phyloP scores from a whole-genome alignment of 2,329 filamentous ascomycete species.

The Colletotrichum lini region DNA sequence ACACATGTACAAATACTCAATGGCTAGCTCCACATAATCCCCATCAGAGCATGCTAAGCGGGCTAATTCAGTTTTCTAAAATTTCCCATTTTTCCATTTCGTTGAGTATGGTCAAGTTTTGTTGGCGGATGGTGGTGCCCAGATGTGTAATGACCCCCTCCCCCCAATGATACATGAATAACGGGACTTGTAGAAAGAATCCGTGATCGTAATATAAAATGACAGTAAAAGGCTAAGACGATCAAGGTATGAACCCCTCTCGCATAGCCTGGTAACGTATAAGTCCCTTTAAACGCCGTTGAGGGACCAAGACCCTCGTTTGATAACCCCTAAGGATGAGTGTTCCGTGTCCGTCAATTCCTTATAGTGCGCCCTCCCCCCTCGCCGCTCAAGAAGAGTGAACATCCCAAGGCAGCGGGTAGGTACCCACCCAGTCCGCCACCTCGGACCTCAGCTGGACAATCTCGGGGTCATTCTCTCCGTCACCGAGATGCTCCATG shows the following conservation, averaged over 20 bases:
- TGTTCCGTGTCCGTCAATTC: constrained; percentile 10
- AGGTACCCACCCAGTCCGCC: constrained; percentile 83
- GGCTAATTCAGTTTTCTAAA: neutral
- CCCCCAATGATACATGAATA: neutral
- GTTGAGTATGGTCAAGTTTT: constrained; percentile 18
- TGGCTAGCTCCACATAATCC: neutral
- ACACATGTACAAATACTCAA: too few species aligned
- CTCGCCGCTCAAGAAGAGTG: constrained; percentile 45
- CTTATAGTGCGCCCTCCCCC: neutral
- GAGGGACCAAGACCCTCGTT: constrained; percentile 2
- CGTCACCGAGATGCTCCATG: constrained; percentile 76
- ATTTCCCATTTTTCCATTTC: constrained; percentile 11
- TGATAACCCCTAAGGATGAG: neutral
- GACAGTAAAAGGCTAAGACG: neutral
- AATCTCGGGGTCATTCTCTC: constrained; percentile 78
- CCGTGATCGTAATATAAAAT: constrained; percentile 5
- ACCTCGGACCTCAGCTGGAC: constrained; percentile 81
- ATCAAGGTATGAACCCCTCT: constrained; percentile 6
- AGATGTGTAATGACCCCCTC: neutral
- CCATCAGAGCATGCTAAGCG: neutral
- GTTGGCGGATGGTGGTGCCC: neutral
- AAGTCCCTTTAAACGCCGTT: constrained; percentile 30
- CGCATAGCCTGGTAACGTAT: constrained; percentile 13
- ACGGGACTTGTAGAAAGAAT: neutral
- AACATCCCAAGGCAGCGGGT: constrained; percentile 77